phyloP scores from a whole-genome alignment of 768 basidiomycete species.

The Cystobasidiopsis lactophilus region DNA sequence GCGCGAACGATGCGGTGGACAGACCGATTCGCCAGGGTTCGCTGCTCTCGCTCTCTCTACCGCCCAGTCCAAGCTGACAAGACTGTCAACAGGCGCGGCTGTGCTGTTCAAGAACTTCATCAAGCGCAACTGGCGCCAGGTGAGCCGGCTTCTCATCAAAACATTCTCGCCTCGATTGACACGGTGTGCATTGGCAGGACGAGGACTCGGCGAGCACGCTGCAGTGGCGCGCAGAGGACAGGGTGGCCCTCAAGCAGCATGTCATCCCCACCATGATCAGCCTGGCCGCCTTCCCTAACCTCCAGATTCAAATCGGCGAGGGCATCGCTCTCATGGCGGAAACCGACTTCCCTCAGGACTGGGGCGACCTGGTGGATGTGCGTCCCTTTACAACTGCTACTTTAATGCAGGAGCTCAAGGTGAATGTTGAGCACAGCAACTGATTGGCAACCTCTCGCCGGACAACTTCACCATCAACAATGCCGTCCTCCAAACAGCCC shows the following conservation, averaged over 20 bases:
- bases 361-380: slow-evolving; percentile 78
- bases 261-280: slow-evolving; percentile 82
- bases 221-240: slow-evolving; percentile 39
- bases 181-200: slow-evolving; percentile 3
- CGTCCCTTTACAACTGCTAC: slow-evolving; percentile 23
- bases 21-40: slow-evolving; percentile 43
- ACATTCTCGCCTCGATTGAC: neutral
- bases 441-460: slow-evolving; percentile 56
- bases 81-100: slow-evolving; percentile 37
- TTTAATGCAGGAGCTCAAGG: neutral
- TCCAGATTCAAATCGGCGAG: slow-evolving; percentile 65
- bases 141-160: slow-evolving; percentile 24
- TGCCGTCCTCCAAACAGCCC: slow-evolving; percentile 77
- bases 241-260: slow-evolving; percentile 44
- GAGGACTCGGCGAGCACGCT: slow-evolving; percentile 13
- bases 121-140: slow-evolving; percentile 74
- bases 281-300: slow-evolving; percentile 35
- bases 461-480: slow-evolving; percentile 68
- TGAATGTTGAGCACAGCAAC: slow-evolving; percentile 39
- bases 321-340: slow-evolving; percentile 76
- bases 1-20: slow-evolving; percentile 43
- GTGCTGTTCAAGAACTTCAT: slow-evolving; percentile 84
- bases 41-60: too few relatives aligned
- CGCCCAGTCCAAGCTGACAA: too few relatives aligned
- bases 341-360: slow-evolving; percentile 69